A percentile compares a stretch with the other conserved stretches of the same genome.
Evolutionary conservation across 2,329 filamentous ascomycete genomes (phyloP).

Genomic region (Venturiaceae sp.): DNA sequence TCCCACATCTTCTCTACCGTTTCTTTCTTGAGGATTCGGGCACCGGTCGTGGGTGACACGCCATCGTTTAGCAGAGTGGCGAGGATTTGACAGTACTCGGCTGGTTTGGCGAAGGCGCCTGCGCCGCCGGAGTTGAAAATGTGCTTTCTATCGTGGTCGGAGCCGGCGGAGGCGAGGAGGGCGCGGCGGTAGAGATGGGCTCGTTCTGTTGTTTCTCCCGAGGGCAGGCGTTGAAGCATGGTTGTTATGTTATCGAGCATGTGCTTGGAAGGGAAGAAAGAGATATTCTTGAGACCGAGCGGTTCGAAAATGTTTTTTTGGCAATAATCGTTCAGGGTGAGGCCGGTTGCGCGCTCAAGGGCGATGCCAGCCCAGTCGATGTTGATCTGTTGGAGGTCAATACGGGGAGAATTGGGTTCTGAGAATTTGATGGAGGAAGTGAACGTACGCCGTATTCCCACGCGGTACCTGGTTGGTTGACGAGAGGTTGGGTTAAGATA

Average conservation of each 20-base stretch:
- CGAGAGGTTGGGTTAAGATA: conserved; percentile 1
- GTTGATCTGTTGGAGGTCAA: conserved; percentile 30
- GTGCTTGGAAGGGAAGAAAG: conserved; percentile 5
- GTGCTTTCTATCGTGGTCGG: conserved; percentile 30
- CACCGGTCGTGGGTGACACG: conserved; percentile 45
- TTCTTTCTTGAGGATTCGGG: conserved; percentile 42
- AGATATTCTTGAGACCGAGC: conserved; percentile 24
- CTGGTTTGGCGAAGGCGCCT: conserved; percentile 48
- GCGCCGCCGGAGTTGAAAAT: conserved; percentile 53
- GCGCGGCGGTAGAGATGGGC: conserved; percentile 44
- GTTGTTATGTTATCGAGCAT: conserved; percentile 4
- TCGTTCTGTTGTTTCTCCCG: conserved; percentile 26
- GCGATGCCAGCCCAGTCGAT: conserved; percentile 41
- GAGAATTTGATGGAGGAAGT: not conserved
- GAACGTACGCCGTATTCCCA: conserved; percentile 7
- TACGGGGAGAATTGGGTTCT: conserved; percentile 8
- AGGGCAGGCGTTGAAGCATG: conserved; percentile 12
- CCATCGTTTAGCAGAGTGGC: conserved; percentile 56
- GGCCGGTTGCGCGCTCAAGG: conserved; percentile 33
- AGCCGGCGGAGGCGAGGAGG: conserved; percentile 32
- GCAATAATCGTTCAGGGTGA: conserved; percentile 35
- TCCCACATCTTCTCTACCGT: conserved; percentile 56
- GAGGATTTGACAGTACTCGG: conserved; percentile 53
- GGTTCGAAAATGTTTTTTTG: conserved; percentile 36
- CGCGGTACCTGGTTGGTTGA: conserved; percentile 7